Conservation (phyloP, 2,329 filamentous ascomycete genomes). For the Thelonectria discophora region DNA sequence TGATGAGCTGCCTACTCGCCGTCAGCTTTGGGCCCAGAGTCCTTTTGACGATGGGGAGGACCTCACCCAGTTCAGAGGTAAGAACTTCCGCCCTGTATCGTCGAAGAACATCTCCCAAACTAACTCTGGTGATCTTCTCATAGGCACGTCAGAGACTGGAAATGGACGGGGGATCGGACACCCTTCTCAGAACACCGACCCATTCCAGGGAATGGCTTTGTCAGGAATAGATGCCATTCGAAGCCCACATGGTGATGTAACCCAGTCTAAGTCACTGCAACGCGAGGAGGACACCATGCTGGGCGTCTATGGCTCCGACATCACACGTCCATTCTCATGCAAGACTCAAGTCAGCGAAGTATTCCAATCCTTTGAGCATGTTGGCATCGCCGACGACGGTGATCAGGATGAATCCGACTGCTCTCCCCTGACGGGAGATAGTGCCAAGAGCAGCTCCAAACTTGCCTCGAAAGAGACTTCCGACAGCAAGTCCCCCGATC, state of each 20-base stretch:
- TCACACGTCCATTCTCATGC: constrained; percentile 39
- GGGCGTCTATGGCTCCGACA: constrained; percentile 31
- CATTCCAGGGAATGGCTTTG: constrained; percentile 30
- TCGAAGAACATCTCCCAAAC: constrained; percentile 47
- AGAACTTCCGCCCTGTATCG: constrained; percentile 69
- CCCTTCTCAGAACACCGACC: constrained; percentile 22
- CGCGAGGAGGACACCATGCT: constrained; percentile 35
- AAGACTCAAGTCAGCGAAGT: constrained; percentile 37
- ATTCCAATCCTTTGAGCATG: constrained; percentile 36
- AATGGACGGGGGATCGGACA: not conserved
- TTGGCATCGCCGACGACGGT: constrained; percentile 31
- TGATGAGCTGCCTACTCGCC: constrained; percentile 66
- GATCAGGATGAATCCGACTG: constrained; percentile 16
- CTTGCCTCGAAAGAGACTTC: not conserved
- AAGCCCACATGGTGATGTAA: constrained; percentile 40
- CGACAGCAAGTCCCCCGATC: constrained; percentile 27
- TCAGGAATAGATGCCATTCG: constrained; percentile 29
- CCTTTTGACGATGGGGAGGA: constrained; percentile 60
- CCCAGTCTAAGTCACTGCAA: constrained; percentile 47
- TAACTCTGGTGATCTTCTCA: constrained; percentile 8
- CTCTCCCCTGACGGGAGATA: not conserved
- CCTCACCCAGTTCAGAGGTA: constrained; percentile 71
- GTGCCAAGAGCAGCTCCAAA: not conserved
- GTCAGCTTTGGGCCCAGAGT: constrained; percentile 68
- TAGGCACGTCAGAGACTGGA: not conserved